phyloP scores from a whole-genome alignment of 2,329 filamentous ascomycete genomes.

The Trichoderma gracile region DNA sequence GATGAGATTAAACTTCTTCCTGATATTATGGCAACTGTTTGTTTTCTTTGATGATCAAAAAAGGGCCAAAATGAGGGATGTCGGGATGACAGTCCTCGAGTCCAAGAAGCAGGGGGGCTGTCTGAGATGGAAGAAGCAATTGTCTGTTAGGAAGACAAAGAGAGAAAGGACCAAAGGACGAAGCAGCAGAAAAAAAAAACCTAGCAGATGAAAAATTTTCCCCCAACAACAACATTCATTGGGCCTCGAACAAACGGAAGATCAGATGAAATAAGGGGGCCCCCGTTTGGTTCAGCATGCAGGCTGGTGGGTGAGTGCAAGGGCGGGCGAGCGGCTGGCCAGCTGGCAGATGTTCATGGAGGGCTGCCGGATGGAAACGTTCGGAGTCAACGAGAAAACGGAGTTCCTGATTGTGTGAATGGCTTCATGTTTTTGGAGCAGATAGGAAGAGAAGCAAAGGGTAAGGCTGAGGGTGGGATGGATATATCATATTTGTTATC shows the following conservation, averaged over 20 bases:
- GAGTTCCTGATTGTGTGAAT: not conserved
- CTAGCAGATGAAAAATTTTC: not conserved
- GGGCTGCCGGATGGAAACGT: too few species aligned
- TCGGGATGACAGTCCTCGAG: not conserved
- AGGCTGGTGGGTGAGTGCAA: slow-evolving; percentile 13
- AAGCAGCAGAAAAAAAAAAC: not conserved
- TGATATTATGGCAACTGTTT: not conserved
- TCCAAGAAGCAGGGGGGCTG: not conserved
- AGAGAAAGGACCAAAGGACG: too few species aligned
- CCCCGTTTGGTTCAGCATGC: not conserved
- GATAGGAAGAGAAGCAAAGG: not conserved
- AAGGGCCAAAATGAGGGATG: slow-evolving; percentile 4
- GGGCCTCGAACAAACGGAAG: not conserved
- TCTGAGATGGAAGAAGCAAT: slow-evolving; percentile 11
- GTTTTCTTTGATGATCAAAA: not conserved
- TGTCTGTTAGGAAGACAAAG: not conserved
- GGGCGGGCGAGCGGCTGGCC: slow-evolving; percentile 11
- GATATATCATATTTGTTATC: too few species aligned
- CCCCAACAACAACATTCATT: not conserved
- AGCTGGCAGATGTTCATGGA: slow-evolving; percentile 15
- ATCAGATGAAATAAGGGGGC: not conserved
- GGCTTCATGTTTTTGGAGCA: not conserved
- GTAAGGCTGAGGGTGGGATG: too few species aligned
- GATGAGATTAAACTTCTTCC: not conserved
- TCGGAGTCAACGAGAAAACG: not conserved